Percentiles rank a stretch among this genome's conserved stretches.
Conservation (phyloP, 2,329 filamentous ascomycete species). For the Fonsecaea monophora region DNA sequence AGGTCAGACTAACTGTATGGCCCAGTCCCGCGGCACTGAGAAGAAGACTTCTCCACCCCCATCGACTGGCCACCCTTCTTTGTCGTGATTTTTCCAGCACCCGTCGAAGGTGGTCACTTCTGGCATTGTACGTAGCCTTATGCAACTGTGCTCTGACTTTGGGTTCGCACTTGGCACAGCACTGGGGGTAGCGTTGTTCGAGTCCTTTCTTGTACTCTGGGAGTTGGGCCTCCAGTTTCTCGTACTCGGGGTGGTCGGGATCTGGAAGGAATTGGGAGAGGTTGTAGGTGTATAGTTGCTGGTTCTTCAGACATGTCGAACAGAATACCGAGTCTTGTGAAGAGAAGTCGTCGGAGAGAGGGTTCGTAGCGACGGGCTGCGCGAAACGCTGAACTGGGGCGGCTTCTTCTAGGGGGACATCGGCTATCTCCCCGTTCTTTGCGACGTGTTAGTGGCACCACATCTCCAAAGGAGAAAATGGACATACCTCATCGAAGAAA, state of each 20-base stretch:
- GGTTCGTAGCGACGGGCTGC: constrained; percentile 46
- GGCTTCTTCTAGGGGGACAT: constrained; percentile 72
- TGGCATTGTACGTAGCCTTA: constrained; percentile 77
- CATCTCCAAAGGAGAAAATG: background rate
- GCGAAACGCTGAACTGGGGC: constrained; percentile 57
- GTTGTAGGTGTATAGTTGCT: constrained; percentile 76
- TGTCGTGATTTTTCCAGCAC: constrained; percentile 70
- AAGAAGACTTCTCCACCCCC: constrained; percentile 54
- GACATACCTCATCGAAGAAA: constrained; percentile 79
- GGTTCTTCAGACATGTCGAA: constrained; percentile 83
- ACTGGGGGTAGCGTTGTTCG: constrained; percentile 84
- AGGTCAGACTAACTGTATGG: constrained; percentile 52
- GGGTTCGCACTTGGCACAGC: constrained; percentile 81
- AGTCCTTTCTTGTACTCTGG: constrained; percentile 73
- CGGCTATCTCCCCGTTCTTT: constrained; percentile 85
- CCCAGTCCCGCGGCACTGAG: constrained; percentile 52
- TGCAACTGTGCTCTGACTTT: constrained; percentile 73
- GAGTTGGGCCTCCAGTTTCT: constrained; percentile 70
- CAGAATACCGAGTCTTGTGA: constrained; percentile 64
- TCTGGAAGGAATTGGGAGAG: constrained; percentile 80
- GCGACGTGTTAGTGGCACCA: constrained; percentile 38
- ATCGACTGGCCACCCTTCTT: constrained; percentile 45
- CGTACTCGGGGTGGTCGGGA: constrained; percentile 70
- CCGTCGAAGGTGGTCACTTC: constrained; percentile 78
- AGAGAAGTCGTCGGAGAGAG: constrained; percentile 34